Percentiles rank a stretch among this genome's conserved stretches.
Conservation (phyloP, 805 yeast genomes). For the Brettanomyces bruxellensis region DNA sequence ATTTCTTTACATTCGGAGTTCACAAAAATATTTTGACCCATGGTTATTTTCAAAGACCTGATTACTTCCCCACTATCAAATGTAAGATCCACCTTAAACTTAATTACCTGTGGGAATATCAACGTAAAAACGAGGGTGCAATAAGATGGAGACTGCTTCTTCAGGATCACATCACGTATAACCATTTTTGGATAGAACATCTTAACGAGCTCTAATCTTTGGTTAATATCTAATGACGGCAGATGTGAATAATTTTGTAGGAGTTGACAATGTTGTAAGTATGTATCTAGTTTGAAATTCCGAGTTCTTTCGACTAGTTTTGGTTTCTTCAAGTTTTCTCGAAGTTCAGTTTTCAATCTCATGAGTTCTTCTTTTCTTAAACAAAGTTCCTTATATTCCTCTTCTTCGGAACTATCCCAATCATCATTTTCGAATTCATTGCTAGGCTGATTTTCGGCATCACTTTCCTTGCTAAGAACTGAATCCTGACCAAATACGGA, state of each 20-base stretch:
- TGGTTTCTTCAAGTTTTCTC: too few relatives aligned
- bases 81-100: not conserved
- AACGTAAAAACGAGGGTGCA: not conserved
- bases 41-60: not conserved
- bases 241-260: constrained; percentile 15
- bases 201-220: constrained; percentile 13
- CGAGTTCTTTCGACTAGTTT: not conserved
- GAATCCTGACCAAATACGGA: too few relatives aligned
- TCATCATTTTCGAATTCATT: not conserved
- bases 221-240: constrained; percentile 21
- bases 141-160: not conserved
- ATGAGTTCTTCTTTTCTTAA: not conserved
- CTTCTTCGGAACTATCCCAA: not conserved
- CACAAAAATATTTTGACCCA: not conserved
- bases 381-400: constrained; percentile 1
- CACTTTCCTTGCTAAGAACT: too few relatives aligned
- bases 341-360: not conserved
- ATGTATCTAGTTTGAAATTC: constrained; percentile 11
- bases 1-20: constrained; percentile 11
- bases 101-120: not conserved
- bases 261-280: constrained; percentile 10
- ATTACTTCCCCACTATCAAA: constrained; percentile 5
- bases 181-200: constrained; percentile 22
- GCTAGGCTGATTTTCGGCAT: too few relatives aligned
- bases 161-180: constrained; percentile 6